Percentiles rank a stretch among this genome's conserved stretches.
Conservation (phyloP, 1,139 yeast species). For the Scheffersomyces titani region DNA sequence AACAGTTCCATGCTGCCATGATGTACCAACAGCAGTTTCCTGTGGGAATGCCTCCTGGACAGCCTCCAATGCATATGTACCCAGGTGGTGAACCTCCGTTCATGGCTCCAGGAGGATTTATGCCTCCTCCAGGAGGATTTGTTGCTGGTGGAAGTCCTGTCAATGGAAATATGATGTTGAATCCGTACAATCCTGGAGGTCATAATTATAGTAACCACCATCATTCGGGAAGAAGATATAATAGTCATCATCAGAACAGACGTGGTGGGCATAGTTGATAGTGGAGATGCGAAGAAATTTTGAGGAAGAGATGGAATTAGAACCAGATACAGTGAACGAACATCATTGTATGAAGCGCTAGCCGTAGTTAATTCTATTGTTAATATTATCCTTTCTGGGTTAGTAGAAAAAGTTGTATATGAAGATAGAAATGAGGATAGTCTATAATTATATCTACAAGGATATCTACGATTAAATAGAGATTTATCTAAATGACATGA, state of each 20-base stretch:
- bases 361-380: not conserved
- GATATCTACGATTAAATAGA: no score
- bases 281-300: no score
- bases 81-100: slow-evolving; percentile 36
- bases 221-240: slow-evolving; percentile 12
- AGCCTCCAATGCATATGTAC: slow-evolving; percentile 37
- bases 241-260: slow-evolving; percentile 6
- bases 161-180: slow-evolving; percentile 26
- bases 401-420: not conserved
- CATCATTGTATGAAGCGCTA: not conserved
- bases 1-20: slow-evolving; percentile 41
- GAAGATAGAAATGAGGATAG: not conserved
- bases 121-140: slow-evolving; percentile 42
- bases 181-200: slow-evolving; percentile 9
- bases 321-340: not conserved
- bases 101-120: slow-evolving; percentile 35
- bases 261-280: slow-evolving; percentile 11
- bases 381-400: not conserved
- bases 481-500: not conserved
- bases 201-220: slow-evolving; percentile 9
- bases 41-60: slow-evolving; percentile 34
- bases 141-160: slow-evolving; percentile 35
- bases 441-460: not conserved
- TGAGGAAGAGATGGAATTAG: not conserved
- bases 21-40: slow-evolving; percentile 36